Evolutionary conservation across 1,284 basidiomycete genomes (phyloP).

Genomic region (Malassezia yamatoensis): DNA sequence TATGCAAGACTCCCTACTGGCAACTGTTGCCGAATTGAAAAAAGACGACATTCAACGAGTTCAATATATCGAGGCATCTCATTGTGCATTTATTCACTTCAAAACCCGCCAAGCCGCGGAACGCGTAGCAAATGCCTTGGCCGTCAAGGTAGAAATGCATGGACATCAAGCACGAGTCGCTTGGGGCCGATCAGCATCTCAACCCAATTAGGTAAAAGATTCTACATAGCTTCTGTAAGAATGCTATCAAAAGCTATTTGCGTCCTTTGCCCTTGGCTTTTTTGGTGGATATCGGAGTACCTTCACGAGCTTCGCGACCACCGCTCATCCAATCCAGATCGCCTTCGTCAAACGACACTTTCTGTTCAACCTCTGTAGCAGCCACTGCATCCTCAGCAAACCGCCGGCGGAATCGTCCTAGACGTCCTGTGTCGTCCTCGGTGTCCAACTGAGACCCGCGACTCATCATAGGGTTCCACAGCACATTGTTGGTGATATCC

Average conservation of each 20-base stretch:
- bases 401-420: conserved; percentile 40
- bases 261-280: conserved; percentile 41
- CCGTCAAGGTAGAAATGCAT: conserved; percentile 73
- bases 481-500: conserved; percentile 43
- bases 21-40: conserved; percentile 43
- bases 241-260: conserved; percentile 18
- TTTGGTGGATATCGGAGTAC: conserved; percentile 26
- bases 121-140: conserved; percentile 70
- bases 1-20: conserved; percentile 64
- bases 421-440: conserved; percentile 40
- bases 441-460: conserved; percentile 29
- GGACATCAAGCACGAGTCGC: conserved; percentile 65
- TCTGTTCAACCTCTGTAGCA: conserved; percentile 8
- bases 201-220: not conserved
- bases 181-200: conserved; percentile 57
- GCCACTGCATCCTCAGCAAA: conserved; percentile 26
- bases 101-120: conserved; percentile 70
- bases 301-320: conserved; percentile 38
- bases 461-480: conserved; percentile 41
- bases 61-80: conserved; percentile 21
- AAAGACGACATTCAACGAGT: conserved; percentile 56
- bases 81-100: conserved; percentile 95
- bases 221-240: not conserved
- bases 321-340: conserved; percentile 47
- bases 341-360: conserved; percentile 32